A percentile compares a stretch with the other conserved stretches of the same genome.
Evolutionary conservation across 1,139 yeast genomes (phyloP).

Genomic region (Yamadazyma membranifaciens): DNA sequence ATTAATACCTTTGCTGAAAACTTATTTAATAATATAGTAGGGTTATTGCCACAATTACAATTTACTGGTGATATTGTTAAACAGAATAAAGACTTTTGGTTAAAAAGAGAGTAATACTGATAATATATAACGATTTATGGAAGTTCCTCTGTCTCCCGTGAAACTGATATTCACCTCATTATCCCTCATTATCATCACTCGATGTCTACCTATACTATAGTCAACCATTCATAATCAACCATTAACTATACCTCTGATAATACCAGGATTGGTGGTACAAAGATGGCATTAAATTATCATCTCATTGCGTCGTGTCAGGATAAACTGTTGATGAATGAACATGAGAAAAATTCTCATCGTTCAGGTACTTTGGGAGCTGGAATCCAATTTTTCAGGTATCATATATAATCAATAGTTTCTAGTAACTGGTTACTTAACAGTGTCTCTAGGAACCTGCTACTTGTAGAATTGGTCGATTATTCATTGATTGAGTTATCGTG

Average conservation of each 20-base stretch:
- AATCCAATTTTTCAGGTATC: too few relatives aligned
- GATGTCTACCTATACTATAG: too few relatives aligned
- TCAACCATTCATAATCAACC: too few relatives aligned
- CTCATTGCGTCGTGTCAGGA: conserved; percentile 1
- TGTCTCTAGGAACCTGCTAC: too few relatives aligned
- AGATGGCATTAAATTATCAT: not conserved
- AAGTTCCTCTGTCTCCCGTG: too few relatives aligned
- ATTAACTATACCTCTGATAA: too few relatives aligned
- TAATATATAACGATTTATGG: conserved; percentile 5
- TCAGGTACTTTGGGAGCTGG: conserved; percentile 1
- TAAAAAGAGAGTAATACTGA: conserved; percentile 8
- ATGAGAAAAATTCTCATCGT: conserved; percentile 4
- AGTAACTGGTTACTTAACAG: too few relatives aligned
- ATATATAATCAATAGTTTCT: too few relatives aligned
- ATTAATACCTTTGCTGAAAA: conserved; percentile 78
- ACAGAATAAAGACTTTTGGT: conserved; percentile 47
- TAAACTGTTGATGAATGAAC: conserved; percentile 6
- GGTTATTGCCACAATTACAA: conserved; percentile 53
- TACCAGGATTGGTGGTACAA: too few relatives aligned
- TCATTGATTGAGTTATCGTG: too few relatives aligned
- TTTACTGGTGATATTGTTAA: conserved; percentile 51
- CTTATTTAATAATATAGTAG: conserved; percentile 63
- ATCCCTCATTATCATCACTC: not conserved
- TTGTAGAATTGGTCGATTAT: too few relatives aligned
- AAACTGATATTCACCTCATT: not conserved